phyloP scores from a whole-genome alignment of 805 yeast genomes.

The Kregervanrija fluxuum region DNA sequence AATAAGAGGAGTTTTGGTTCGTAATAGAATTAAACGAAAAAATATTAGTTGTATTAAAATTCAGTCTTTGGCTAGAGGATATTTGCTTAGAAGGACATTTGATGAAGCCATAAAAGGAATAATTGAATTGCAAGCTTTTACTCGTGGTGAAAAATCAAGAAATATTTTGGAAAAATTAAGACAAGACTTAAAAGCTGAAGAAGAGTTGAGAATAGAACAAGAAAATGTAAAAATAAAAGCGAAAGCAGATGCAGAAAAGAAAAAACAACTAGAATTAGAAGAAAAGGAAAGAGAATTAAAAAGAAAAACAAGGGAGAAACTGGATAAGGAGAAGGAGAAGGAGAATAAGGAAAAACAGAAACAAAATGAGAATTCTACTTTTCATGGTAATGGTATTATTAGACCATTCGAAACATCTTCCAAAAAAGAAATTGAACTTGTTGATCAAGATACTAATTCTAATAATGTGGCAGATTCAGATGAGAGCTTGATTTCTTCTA shows the following conservation, averaged over 20 bases:
- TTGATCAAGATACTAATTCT: no score
- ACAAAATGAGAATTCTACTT: constrained; percentile 9
- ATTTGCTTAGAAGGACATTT: constrained; percentile 35
- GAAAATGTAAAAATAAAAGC: constrained; percentile 90
- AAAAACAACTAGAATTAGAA: constrained; percentile 50
- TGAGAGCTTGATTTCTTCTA: no score
- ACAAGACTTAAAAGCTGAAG: constrained; percentile 85
- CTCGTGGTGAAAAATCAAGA: constrained; percentile 48
- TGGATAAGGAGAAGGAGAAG: constrained; percentile 42
- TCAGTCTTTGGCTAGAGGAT: constrained; percentile 61
- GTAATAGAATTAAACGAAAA: constrained; percentile 46
- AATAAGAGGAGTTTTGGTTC: constrained; percentile 51
- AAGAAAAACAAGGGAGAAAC: constrained; percentile 56
- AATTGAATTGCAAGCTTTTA: constrained; percentile 35
- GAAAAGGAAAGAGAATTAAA: constrained; percentile 51
- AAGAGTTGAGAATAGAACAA: constrained; percentile 80
- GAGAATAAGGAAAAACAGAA: constrained; percentile 26
- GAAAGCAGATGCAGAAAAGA: constrained; percentile 48
- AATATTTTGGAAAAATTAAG: constrained; percentile 53
- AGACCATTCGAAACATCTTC: no score
- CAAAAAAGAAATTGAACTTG: no score
- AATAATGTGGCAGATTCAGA: no score
- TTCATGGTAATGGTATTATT: no score
- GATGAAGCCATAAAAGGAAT: constrained; percentile 29
- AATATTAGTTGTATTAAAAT: constrained; percentile 54